Percentiles rank a stretch among this genome's conserved stretches.
Conservation (phyloP, 176 grass and related monocot genomes). For the Aegilops umbellulata region DNA sequence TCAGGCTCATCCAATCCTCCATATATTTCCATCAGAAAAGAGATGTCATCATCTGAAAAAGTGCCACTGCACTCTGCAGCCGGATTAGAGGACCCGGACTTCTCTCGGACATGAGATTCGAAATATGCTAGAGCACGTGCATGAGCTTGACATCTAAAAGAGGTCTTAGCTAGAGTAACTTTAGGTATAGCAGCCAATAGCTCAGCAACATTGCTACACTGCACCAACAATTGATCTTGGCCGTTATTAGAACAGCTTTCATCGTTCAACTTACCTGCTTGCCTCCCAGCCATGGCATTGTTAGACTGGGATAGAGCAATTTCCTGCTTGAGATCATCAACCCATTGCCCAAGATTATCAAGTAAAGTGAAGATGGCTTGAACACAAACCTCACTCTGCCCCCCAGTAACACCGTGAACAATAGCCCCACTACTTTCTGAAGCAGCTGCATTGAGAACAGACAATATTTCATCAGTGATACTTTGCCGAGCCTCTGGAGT, state of each 20-base stretch:
- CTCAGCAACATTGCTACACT: conserved; percentile 78
- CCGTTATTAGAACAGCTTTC: conserved; percentile 35
- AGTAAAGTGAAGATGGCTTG: conserved; percentile 97
- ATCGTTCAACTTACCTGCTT: conserved; percentile 54
- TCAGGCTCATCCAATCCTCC: conserved; percentile 93
- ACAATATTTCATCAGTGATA: conserved; percentile 89
- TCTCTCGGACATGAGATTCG: conserved; percentile 81
- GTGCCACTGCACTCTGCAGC: conserved; percentile 67
- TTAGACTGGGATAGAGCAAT: conserved; percentile 76
- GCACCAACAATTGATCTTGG: conserved; percentile 68
- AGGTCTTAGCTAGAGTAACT: conserved; percentile 92
- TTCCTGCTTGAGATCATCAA: conserved; percentile 94
- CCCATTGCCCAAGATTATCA: conserved; percentile 97
- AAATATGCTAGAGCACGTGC: conserved; percentile 92
- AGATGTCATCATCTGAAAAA: conserved; percentile 95
- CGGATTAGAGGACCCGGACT: conserved; percentile 91
- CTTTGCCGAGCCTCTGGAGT: conserved; percentile 73
- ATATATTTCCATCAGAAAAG: conserved; percentile 99
- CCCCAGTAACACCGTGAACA: conserved; percentile 64
- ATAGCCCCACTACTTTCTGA: conserved; percentile 79
- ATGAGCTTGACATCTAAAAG: conserved; percentile 90
- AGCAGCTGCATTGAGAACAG: conserved; percentile 83
- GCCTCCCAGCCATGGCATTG: conserved; percentile 36
- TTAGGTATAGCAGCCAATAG: conserved; percentile 85
- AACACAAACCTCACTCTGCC: conserved; percentile 88